Evolutionary conservation across 2,329 filamentous ascomycete genomes (phyloP), one percentile per base, ranked within the genome.

Genomic region (Aureobasidium subglaciale): DNA sequence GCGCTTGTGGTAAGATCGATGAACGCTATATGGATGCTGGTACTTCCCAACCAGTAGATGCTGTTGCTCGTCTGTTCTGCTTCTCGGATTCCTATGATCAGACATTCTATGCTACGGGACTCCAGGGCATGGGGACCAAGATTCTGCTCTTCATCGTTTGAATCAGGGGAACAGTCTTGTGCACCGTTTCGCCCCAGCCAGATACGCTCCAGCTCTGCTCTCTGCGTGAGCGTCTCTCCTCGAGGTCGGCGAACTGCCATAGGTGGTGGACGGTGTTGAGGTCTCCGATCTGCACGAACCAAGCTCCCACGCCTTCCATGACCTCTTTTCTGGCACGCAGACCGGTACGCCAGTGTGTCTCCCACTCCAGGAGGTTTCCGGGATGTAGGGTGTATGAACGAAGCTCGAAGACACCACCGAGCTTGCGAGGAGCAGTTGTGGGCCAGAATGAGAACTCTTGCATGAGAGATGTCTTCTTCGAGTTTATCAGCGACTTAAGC

Each of bases 381-480:
- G 93, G 93, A 69, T 96, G 90, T 20, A 99, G 81, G 5, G 90
- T 96, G 76, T 99, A 99, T 1, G 93, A 96, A 52, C 93, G 88
- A 30, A 99, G 80, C 76, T 99, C 93, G 68, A 99, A 99, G 38
- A 99, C 74, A 42, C 93, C 93, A 55, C 93, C 93, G 0, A 99
- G 82, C 65, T 89, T 79, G 58, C 93, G 89, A 0, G 93, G 93
- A 5, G 91, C 81, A 0, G 90, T 92, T 3, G 93, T 99, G 1
- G 93, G 93, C 93, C 93, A 99, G 80, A 99, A 99, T 32, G 91
- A 96, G 74, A 99, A 99, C 72, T 99, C 93, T 71, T 99, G 93
- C 93, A 99, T 99, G 50, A 99, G 80, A 0, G 91, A 96, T 4
- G 86, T 87, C 63, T 85, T 84, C 77, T 96, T 97, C 60, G 83